Conservation (phyloP, 352 stramenopile genomes). For the Pythium pyrilobum region DNA sequence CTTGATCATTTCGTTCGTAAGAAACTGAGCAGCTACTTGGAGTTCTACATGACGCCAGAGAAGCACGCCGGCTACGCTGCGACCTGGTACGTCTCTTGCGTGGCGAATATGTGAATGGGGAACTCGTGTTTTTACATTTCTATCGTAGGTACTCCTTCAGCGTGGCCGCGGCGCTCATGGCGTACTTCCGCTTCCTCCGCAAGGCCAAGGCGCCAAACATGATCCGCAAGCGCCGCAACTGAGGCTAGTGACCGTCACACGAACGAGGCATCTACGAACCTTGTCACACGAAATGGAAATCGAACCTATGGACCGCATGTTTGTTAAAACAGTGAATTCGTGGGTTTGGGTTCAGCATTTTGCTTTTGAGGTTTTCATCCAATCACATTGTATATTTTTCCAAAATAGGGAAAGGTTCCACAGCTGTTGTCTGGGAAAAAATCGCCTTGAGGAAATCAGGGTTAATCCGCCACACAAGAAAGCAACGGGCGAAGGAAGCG, state of each 20-base stretch:
- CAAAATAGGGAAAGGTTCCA: too few species aligned
- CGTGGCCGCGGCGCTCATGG: constrained; percentile 63
- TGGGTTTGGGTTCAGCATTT: too few species aligned
- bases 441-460: not conserved
- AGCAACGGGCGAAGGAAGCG: too few species aligned
- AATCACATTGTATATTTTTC: too few species aligned
- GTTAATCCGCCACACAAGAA: too few species aligned
- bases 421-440: too few species aligned
- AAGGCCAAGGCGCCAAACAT: constrained; percentile 17
- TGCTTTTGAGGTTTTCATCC: too few species aligned
- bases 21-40: constrained; percentile 68
- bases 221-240: constrained; percentile 1
- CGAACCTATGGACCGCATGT: constrained; percentile 9
- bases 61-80: constrained; percentile 82
- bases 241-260: not conserved
- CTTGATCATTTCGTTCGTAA: constrained; percentile 66
- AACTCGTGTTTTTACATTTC: not conserved
- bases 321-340: too few species aligned
- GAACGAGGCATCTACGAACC: not conserved
- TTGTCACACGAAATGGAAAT: not conserved
- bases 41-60: constrained; percentile 88
- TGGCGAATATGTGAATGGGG: not conserved
- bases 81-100: constrained; percentile 56
- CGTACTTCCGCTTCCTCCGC: constrained; percentile 58
- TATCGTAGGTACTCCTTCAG: constrained; percentile 69